Base-by-base conservation (phyloP, 2,329 filamentous ascomycete genomes). In the Neofusicoccum parvum region DNA sequence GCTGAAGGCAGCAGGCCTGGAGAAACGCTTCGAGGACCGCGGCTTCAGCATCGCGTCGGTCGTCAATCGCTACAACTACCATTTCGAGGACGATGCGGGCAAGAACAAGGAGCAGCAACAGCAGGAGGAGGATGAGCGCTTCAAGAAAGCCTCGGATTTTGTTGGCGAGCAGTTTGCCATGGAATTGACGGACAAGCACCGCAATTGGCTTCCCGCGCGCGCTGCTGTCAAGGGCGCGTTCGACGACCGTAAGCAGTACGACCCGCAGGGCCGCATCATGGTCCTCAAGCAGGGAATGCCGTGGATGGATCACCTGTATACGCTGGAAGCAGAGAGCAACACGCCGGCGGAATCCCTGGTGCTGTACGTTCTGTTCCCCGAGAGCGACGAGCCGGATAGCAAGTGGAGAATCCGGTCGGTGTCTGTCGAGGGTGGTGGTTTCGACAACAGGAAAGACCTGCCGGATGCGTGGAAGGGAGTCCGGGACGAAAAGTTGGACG, bases 351-450 rank as follows among this genome's bases (percentile, higher is more conserved):
- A 81, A 0, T 79, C 87, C 46, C 86, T 87, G 71, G 88, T 94
- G 3, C 83, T 94, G 59, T 98, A 97, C 75, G 94, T 97, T 14
- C 83, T 98, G 32, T 98, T 98, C 80, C 91, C 93, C 0, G 94
- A 99, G 82, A 92, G 87, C 73, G 86, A 88, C 34, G 84, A 86
- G 50, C 86, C 88, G 51, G 90, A 87, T 69, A 85, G 90, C 74
- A 96, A 95, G 81, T 98, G 95, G 95, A 88, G 95, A 66, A 91
- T 99, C 67, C 93, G 97, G 80, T 90, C 91, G 68, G 95, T 98
- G n/a, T 91, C 92, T 54, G 88, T 91, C 66, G 87, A 87, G 76
- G 89, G 91, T 76, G 90, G 92, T 74, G 95, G 92, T 67, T 99
- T 99, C 75, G 86, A 92, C 78, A 97, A 94, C 81, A 87, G 95